Conservation (phyloP, 2,329 filamentous ascomycete genomes). For the Monosporascus sp. region DNA sequence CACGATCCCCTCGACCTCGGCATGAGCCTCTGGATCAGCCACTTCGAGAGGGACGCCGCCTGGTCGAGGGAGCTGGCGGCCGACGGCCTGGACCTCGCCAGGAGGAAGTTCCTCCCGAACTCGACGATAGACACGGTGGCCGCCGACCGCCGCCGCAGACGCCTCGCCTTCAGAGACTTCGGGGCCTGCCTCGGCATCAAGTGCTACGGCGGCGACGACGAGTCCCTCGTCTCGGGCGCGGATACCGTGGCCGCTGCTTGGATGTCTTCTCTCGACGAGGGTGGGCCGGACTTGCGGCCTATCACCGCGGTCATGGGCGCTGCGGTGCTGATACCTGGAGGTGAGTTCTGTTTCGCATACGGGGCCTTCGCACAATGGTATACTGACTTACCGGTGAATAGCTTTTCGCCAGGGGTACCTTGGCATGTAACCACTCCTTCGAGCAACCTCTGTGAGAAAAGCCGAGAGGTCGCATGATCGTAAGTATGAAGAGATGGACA, state of each 20-base stretch:
- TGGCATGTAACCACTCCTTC: neutral
- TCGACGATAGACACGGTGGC: constrained; percentile 17
- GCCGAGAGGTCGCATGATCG: too few relatives aligned
- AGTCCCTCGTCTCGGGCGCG: constrained; percentile 19
- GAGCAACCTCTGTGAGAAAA: neutral
- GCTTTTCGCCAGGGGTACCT: neutral
- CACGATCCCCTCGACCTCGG: constrained; percentile 51
- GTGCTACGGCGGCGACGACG: constrained; percentile 29
- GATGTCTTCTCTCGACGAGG: constrained; percentile 27
- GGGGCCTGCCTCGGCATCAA: constrained; percentile 45
- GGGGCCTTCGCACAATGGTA: neutral
- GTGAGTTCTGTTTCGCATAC: constrained; percentile 31
- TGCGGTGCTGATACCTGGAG: constrained; percentile 47
- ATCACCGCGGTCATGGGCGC: constrained; percentile 56
- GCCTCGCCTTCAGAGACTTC: constrained; percentile 51
- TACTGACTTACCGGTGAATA: neutral
- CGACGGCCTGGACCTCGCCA: constrained; percentile 23
- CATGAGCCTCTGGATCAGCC: constrained; percentile 53
- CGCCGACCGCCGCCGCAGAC: constrained; percentile 15
- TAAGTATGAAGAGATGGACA: too few relatives aligned
- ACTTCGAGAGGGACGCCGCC: constrained; percentile 42
- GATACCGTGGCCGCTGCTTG: constrained; percentile 28
- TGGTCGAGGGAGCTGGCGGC: constrained; percentile 39
- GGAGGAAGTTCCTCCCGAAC: constrained; percentile 16
- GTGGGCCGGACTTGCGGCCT: constrained; percentile 38